Base-by-base conservation (phyloP, 495 filamentous ascomycete genomes). In the Alectoria sarmentosa region DNA sequence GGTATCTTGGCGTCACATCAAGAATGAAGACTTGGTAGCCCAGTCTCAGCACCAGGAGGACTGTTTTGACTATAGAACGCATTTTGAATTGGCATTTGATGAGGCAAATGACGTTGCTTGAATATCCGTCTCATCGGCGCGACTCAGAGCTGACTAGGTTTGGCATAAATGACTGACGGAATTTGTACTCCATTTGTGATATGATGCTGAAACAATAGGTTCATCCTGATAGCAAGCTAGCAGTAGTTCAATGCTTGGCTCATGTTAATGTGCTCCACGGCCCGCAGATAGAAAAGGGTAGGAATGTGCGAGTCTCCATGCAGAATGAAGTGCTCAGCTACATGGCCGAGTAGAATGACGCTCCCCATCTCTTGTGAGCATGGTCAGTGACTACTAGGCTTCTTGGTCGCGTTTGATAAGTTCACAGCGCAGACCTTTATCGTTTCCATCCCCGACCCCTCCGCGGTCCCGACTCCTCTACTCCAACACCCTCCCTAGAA, bases 401-500 rank as follows among this genome's bases (percentile, higher is more conserved):
- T 28, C 9, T 28, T 9, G 19, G 23, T 11, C 21, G 11, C n/a
- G 21, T 30, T 26, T 52, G 13, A 4, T 11, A 52, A 14, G 3
- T 15, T 30, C 14, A 52, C 8, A 52, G 26, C 23, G 23, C 11
- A 3, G 26, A 30, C 9, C 26, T 30, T 30, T 13, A 28, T 10
- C 44, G 26, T 26, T 11, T 52, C 17, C 26, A 52, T 28, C 1
- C 23, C n/a, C 5, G n/a, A 28, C 0, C 17, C 10, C 26, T 23
- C 10, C 48, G 11, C 8, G 1, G 13, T 14, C 10, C 23, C 26
- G 17, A 54, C 28, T 11, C 23, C 17, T 17, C 65, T 76, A 83
- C 65, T 83, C 83, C 55, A 94, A 83, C 66, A 94, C 87, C 76
- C 86, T 89, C 70, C 93, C 86, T 52, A 98, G 87, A 83, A 95